Evolutionary conservation across 2,329 filamentous ascomycete species (phyloP).

Genomic region (Phoma sp.): DNA sequence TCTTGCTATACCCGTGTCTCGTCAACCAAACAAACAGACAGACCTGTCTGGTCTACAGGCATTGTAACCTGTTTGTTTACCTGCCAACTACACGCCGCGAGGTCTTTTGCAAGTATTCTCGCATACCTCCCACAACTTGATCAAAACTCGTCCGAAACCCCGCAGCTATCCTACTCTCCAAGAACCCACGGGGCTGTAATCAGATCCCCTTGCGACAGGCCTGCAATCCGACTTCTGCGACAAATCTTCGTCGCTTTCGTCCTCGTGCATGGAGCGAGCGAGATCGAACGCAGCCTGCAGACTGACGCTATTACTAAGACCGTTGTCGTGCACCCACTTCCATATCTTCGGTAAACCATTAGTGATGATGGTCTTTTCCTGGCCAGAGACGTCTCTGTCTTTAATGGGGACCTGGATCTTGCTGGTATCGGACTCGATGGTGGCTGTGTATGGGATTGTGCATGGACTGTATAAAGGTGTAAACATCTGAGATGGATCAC

Average conservation of each 20-base stretch:
- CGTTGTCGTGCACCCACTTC: constrained; percentile 34
- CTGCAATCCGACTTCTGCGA: neutral
- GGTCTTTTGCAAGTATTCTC: too few species aligned
- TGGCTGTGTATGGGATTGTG: constrained; percentile 30
- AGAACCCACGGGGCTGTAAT: neutral
- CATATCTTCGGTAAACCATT: constrained; percentile 28
- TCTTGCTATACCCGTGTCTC: too few species aligned
- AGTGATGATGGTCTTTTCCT: constrained; percentile 24
- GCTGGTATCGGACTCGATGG: constrained; percentile 20
- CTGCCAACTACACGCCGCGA: too few species aligned
- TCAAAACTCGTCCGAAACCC: too few species aligned
- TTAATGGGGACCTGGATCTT: constrained; percentile 26
- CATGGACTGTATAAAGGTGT: neutral
- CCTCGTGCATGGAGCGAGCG: constrained; percentile 21
- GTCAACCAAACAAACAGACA: too few species aligned
- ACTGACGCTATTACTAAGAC: constrained; percentile 21
- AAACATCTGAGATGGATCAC: neutral
- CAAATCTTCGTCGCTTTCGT: neutral
- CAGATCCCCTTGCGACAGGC: neutral
- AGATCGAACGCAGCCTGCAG: constrained; percentile 33
- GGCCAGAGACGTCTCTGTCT: constrained; percentile 22
- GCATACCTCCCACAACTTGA: too few species aligned
- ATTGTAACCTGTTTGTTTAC: too few species aligned
- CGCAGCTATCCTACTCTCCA: too few species aligned
- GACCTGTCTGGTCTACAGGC: too few species aligned